Evolutionary conservation across 768 basidiomycete genomes (phyloP), one percentile per base, ranked within the genome.

Genomic region (Boletus pseudo-olivaceus): DNA sequence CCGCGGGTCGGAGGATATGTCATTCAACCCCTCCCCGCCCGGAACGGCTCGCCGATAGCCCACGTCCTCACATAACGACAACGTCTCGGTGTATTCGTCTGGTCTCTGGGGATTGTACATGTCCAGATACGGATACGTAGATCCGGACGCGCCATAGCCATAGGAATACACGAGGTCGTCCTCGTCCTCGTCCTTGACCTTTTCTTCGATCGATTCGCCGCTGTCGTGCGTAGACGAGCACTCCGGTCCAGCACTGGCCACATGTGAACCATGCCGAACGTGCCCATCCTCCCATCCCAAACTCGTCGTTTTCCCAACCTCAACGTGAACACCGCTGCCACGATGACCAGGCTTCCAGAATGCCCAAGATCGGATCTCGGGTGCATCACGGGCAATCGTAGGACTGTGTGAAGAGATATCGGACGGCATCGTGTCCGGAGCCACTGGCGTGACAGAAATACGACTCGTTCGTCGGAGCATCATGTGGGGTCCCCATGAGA

Each of bases 81-180:
- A 20, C 27, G 34, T 29, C 17, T 58, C 62, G 32, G 37, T 15
- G 7, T 47, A 44, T 35, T 42, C 20, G 4, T 47, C 42, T 20
- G 37, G 45, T 26, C 51, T 42, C 40, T 46, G 57, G 17, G 67
- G 61, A 19, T 69, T 69, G 49, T 71, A 69, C 55, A 60, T 49
- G 47, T 71, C 69, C 45, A 69, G 60, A 62, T 70, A 70, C 47
- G 68, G 68, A 56, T 70, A 70, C 5, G 62, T 54, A 20, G 61
- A 55, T 27, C 56, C 60, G 3, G 61, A 49, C 26, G 58, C 65
- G 1, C 68, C 68, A 29, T 69, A 69, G 9, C 68, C 70, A 34
- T 70, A 70, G 10, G 64, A 53, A 45, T 62, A 65, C 54, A 50
- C 51, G 33, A 55, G 44, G 15, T 57, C 51, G 17, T 44, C 46